Percentiles rank a stretch among this genome's conserved stretches.
These are phyloP conservation scores for Phytophthora pinifolia DNA, from an alignment of 352 stramenopile species.

Conservation along the genomic window DNA sequence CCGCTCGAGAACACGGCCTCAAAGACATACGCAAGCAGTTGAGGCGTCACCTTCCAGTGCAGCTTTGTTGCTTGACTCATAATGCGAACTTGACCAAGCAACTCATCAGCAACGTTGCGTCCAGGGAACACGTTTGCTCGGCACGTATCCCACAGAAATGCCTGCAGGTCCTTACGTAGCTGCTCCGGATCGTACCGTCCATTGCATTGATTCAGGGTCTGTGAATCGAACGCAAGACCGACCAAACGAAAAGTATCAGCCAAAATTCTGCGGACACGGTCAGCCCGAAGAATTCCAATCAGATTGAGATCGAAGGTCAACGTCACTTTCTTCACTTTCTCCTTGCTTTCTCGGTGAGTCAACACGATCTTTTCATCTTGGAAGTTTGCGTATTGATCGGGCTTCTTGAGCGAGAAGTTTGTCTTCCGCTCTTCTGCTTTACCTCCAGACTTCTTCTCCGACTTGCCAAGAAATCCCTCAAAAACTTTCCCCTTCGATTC, in stretches of 20 bases:
- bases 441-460: constrained; percentile 2
- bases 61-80: constrained; percentile 46
- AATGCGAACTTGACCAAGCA: constrained; percentile 48
- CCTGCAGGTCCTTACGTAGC: constrained; percentile 25
- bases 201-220: constrained; percentile 37
- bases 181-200: constrained; percentile 7
- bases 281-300: constrained; percentile 52
- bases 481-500: constrained; percentile 37
- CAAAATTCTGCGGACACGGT: constrained; percentile 52
- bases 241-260: constrained; percentile 67
- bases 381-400: constrained; percentile 25
- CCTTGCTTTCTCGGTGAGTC: constrained; percentile 42
- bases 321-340: constrained; percentile 27
- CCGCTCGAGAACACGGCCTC: constrained; percentile 54
- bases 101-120: constrained; percentile 30
- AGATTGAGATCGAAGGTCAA: constrained; percentile 44
- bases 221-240: constrained; percentile 56
- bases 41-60: constrained; percentile 68
- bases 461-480: constrained; percentile 40
- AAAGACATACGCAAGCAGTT: constrained; percentile 59
- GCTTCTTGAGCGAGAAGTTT: constrained; percentile 30
- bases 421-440: constrained; percentile 2
- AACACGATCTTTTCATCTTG: constrained; percentile 38
- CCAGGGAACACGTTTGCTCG: constrained; percentile 40
- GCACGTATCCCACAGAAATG: constrained; percentile 64